Conservation (phyloP, 2,329 filamentous ascomycete genomes). For the Stachybotrys chartarum region DNA sequence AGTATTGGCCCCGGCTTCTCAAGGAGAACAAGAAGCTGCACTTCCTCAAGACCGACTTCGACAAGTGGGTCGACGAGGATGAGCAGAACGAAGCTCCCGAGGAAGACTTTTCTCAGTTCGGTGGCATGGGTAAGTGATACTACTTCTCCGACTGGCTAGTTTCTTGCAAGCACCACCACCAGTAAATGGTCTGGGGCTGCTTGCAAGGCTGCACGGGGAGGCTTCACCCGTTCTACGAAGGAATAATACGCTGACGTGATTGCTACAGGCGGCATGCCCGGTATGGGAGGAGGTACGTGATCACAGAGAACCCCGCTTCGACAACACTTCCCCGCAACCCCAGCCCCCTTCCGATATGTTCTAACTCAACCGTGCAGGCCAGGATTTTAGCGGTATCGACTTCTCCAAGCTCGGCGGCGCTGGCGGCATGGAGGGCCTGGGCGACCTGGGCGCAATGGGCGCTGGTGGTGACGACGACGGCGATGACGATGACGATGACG, state of each 20-base stretch:
- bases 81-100: slow-evolving; percentile 89
- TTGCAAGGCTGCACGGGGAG: too few relatives aligned
- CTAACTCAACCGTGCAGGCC: slow-evolving; percentile 20
- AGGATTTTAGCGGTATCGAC: slow-evolving; percentile 81
- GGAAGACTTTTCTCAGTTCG: slow-evolving; percentile 67
- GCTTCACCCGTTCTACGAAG: background rate
- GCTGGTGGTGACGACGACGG: slow-evolving; percentile 47
- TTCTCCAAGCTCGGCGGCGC: slow-evolving; percentile 82
- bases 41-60: slow-evolving; percentile 97
- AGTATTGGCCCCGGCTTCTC: slow-evolving; percentile 92
- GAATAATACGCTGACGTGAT: slow-evolving; percentile 1
- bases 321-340: background rate
- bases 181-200: too few relatives aligned
- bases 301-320: background rate
- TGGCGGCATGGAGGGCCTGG: slow-evolving; percentile 22
- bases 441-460: slow-evolving; percentile 36
- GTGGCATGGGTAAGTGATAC: slow-evolving; percentile 52
- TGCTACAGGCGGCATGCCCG: slow-evolving; percentile 43
- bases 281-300: slow-evolving; percentile 33
- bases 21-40: slow-evolving; percentile 87
- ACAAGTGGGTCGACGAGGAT: slow-evolving; percentile 99
- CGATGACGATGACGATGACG: slow-evolving; percentile 53
- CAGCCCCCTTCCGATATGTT: background rate
- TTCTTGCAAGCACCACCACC: too few relatives aligned
- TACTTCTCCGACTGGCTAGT: too few relatives aligned